These are phyloP conservation scores for Ustilago sp. DNA, from an alignment of 1,284 basidiomycete genomes.

Conservation along the genomic window DNA sequence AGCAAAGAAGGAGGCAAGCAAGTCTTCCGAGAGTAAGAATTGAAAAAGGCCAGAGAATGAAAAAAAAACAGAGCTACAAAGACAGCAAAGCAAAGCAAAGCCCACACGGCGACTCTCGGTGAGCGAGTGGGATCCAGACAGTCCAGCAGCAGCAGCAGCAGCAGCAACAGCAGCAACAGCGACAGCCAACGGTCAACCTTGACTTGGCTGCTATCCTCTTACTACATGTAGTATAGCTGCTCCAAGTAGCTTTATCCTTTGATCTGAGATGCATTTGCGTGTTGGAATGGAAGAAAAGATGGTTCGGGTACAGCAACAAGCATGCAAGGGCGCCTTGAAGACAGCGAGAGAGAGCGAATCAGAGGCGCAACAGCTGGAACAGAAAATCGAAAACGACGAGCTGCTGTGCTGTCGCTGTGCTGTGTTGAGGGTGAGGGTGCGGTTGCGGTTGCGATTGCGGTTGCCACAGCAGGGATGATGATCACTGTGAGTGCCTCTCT, in stretches of 20 bases:
- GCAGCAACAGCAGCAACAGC: not conserved
- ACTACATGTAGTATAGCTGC: too few relatives aligned
- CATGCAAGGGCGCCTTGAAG: slow-evolving; percentile 7
- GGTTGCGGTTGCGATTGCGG: too few relatives aligned
- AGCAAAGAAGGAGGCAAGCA: not conserved
- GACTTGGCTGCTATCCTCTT: not conserved
- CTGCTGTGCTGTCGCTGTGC: too few relatives aligned
- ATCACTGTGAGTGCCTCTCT: too few relatives aligned
- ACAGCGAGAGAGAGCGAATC: too few relatives aligned
- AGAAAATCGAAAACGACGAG: not conserved
- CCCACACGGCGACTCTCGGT: not conserved
- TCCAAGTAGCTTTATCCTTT: not conserved
- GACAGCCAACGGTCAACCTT: not conserved
- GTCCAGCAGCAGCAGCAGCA: not conserved
- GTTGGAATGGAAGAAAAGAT: slow-evolving; percentile 12
- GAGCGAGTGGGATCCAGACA: not conserved
- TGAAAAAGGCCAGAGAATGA: not conserved
- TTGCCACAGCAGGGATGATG: too few relatives aligned
- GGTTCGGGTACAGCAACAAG: slow-evolving; percentile 4
- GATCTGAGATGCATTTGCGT: not conserved
- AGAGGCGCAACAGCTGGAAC: not conserved
- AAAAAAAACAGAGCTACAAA: not conserved
- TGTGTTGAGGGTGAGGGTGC: too few relatives aligned
- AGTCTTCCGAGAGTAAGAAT: not conserved
- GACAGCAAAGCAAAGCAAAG: slow-evolving; percentile 4